Conservation (phyloP, 2,329 filamentous ascomycete species). For the Xylariaceae sp. region DNA sequence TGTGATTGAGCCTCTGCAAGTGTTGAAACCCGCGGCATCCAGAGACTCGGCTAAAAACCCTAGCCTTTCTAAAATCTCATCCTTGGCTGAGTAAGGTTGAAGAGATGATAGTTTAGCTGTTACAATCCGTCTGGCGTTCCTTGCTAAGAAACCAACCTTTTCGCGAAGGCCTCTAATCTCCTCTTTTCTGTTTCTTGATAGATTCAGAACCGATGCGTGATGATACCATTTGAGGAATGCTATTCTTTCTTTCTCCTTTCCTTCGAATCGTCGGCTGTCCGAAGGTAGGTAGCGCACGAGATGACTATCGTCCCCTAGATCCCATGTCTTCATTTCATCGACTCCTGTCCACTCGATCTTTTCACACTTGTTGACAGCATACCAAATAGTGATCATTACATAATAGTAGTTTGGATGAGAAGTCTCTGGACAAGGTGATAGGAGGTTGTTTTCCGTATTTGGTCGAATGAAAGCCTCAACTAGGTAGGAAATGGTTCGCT, state of each 20-base stretch:
- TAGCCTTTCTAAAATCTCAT: constrained; percentile 19
- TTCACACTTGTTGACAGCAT: constrained; percentile 11
- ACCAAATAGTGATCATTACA: constrained; percentile 21
- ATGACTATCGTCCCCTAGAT: background rate
- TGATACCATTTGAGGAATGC: constrained; percentile 20
- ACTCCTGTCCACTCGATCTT: constrained; percentile 1
- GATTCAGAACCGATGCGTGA: constrained; percentile 11
- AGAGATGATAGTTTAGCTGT: constrained; percentile 1
- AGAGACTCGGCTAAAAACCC: constrained; percentile 12
- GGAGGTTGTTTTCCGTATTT: background rate
- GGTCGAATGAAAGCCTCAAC: constrained; percentile 5
- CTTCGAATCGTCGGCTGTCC: constrained; percentile 5
- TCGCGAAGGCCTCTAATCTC: constrained; percentile 3
- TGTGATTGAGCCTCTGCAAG: constrained; percentile 1
- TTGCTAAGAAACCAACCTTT: constrained; percentile 2
- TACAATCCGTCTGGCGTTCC: background rate
- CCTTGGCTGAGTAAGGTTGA: constrained; percentile 9
- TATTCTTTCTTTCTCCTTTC: constrained; percentile 10
- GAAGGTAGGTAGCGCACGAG: background rate
- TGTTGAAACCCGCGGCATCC: constrained; percentile 5
- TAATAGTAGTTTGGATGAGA: constrained; percentile 19
- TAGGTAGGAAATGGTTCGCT: constrained; percentile 6
- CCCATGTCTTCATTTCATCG: constrained; percentile 4
- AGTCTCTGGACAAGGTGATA: background rate
- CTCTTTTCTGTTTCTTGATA: background rate